Conservation (phyloP, 2,329 filamentous ascomycete species). For the Magnaporthales sp. region DNA sequence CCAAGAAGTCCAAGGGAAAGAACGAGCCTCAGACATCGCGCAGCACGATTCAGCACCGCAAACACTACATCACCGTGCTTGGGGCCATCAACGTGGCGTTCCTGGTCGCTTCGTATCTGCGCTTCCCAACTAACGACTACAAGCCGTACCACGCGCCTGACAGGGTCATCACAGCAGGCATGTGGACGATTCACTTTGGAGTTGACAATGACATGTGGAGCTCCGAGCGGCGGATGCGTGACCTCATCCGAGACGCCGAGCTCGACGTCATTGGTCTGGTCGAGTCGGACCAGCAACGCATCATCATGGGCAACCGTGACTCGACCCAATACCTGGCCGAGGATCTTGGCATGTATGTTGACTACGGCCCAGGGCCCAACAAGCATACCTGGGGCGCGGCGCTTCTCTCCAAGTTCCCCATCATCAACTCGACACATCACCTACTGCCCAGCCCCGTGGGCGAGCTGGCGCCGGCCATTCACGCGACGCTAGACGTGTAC, state of each 20-base stretch:
- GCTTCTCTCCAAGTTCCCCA: conserved; percentile 92
- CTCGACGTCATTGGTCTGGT: conserved; percentile 94
- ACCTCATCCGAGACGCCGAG: conserved; percentile 87
- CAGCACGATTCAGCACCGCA: conserved; percentile 32
- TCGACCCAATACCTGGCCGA: conserved; percentile 92
- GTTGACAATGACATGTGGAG: conserved; percentile 99
- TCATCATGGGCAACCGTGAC: conserved; percentile 99
- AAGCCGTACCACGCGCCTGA: conserved; percentile 80
- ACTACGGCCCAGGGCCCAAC: conserved; percentile 94
- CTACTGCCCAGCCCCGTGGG: conserved; percentile 88
- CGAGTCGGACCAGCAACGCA: conserved; percentile 87
- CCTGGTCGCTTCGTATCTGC: conserved; percentile 71
- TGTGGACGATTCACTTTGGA: conserved; percentile 98
- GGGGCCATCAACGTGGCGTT: conserved; percentile 73
- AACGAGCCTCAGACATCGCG: conserved; percentile 28
- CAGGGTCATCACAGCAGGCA: conserved; percentile 84
- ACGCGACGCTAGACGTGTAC: conserved; percentile 92
- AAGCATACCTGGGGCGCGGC: conserved; percentile 98
- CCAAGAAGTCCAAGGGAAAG: conserved; percentile 6
- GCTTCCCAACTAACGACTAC: conserved; percentile 91
- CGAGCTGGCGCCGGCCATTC: conserved; percentile 90
- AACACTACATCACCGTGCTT: conserved; percentile 49
- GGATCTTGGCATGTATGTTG: conserved; percentile 96
- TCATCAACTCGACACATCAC: conserved; percentile 93
- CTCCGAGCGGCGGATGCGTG: conserved; percentile 86